A percentile compares a stretch with the other conserved stretches of the same genome.
Evolutionary conservation across 129 eudicot species (phyloP).

Genomic region (Ambrosia trifida): DNA sequence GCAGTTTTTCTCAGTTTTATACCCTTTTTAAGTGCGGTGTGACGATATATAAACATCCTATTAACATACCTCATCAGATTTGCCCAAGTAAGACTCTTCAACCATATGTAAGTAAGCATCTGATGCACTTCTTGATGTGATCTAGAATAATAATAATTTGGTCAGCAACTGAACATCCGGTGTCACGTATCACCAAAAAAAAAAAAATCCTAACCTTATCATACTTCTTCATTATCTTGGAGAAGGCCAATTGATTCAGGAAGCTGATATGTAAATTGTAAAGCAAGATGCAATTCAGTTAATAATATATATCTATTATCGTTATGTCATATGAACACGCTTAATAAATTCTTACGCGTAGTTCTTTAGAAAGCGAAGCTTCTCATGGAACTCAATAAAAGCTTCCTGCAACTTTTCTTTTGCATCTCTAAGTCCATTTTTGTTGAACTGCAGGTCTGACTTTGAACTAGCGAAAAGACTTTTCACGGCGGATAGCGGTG

Average conservation of each 20-base stretch:
- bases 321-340: background rate
- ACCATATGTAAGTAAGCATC: constrained; percentile 33
- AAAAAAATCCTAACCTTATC: background rate
- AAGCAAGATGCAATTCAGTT: constrained; percentile 13
- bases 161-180: background rate
- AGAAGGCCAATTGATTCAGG: constrained; percentile 15
- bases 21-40: background rate
- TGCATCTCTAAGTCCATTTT: constrained; percentile 40
- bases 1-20: too few relatives aligned
- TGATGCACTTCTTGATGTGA: constrained; percentile 47
- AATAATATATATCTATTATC: background rate
- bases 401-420: constrained; percentile 37
- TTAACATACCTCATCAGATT: constrained; percentile 53
- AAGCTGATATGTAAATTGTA: constrained; percentile 28
- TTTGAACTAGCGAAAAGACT: constrained; percentile 33
- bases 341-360: constrained; percentile 30
- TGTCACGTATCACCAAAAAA: background rate
- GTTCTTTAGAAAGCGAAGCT: constrained; percentile 14
- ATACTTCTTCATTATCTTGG: constrained; percentile 17
- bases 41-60: background rate
- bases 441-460: constrained; percentile 39
- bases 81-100: constrained; percentile 51
- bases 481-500: constrained; percentile 55
- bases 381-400: constrained; percentile 12
- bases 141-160: constrained; percentile 31